Evolutionary conservation across 1,284 basidiomycete species (phyloP).

Genomic region (Puccinia polysora): DNA sequence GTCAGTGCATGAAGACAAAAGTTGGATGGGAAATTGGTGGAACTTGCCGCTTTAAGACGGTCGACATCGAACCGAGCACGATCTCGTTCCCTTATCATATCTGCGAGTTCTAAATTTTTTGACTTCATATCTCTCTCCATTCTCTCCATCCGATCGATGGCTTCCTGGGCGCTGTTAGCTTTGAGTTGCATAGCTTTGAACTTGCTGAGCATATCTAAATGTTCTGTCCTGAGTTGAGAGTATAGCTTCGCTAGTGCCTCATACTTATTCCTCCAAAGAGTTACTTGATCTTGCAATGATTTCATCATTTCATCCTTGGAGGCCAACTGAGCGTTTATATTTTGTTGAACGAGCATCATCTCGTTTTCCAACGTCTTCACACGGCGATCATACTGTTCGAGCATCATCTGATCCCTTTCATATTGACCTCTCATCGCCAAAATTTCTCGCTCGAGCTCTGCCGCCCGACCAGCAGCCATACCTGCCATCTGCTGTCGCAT

Average conservation of each 20-base stretch:
- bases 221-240: constrained; percentile 93
- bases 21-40: background rate
- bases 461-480: constrained; percentile 57
- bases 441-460: constrained; percentile 83
- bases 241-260: constrained; percentile 98
- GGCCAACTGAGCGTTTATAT: constrained; percentile 78
- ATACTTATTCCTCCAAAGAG: constrained; percentile 96
- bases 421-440: constrained; percentile 93
- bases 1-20: no score
- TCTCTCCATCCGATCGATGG: constrained; percentile 97
- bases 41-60: constrained; percentile 70
- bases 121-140: constrained; percentile 98
- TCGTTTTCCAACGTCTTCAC: constrained; percentile 96
- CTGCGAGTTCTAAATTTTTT: constrained; percentile 95
- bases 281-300: constrained; percentile 94
- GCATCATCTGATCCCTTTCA: constrained; percentile 93
- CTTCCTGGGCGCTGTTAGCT: constrained; percentile 96
- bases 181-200: constrained; percentile 97
- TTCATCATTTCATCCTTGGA: constrained; percentile 94
- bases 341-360: constrained; percentile 69
- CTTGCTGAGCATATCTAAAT: constrained; percentile 93
- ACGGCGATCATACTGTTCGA: constrained; percentile 94
- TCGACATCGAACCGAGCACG: constrained; percentile 95
- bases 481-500: constrained; percentile 63
- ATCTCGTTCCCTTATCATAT: constrained; percentile 98